Base-by-base conservation (phyloP, 192 early-diverging fungal genomes). In the Jimgerdemannia lactiflua region DNA sequence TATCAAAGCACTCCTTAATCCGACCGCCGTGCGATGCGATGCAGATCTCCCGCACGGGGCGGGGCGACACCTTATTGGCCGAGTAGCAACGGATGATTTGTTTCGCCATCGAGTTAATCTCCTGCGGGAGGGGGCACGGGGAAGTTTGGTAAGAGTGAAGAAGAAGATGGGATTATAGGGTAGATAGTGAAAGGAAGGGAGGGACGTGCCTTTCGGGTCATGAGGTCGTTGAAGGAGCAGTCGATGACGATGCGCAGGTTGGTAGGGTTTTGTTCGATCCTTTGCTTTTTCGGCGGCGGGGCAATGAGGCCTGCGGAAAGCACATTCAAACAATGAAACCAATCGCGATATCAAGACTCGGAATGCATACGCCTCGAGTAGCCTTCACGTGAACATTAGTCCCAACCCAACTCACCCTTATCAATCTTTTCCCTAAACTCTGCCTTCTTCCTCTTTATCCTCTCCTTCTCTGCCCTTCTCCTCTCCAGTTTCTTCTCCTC, bases 11-110 rank as follows among this genome's bases (percentile, higher is more conserved):
- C 19, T 81, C 70, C 43, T 84, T 81, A 39, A 89, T 73, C 14
- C 68, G 69, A n/a, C 85, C 88, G 11, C 82, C 83, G 54, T 68
- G 29, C 19, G 94, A 86, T 43, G 83, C 83, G 17, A 95, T 91
- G 20, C 91, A 72, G 39, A 82, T 81, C 74, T 96, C 64, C 20
- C 89, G 81, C 6, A 92, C 88, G 20, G 83, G 81, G 42, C 82
- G 67, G 3, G 72, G 67, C 0, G 90, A 82, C 43, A 79, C 78
- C 67, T 89, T 78, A 85, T 95, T 98, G 43, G 75, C 80, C 40
- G 89, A 79, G 77, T 96, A 95, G 83, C 94, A 94, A 14, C 89
- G 91, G 10, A 80, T 77, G 63, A 96, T 78, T 86, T 96, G 95
- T 70, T 82, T 77, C 77, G 90, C 85, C 67, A 94, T 85, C 11